Percentiles rank a stretch among this genome's conserved stretches.
Conservation (phyloP, 805 yeast genomes). For the Starmera dryadoides region DNA sequence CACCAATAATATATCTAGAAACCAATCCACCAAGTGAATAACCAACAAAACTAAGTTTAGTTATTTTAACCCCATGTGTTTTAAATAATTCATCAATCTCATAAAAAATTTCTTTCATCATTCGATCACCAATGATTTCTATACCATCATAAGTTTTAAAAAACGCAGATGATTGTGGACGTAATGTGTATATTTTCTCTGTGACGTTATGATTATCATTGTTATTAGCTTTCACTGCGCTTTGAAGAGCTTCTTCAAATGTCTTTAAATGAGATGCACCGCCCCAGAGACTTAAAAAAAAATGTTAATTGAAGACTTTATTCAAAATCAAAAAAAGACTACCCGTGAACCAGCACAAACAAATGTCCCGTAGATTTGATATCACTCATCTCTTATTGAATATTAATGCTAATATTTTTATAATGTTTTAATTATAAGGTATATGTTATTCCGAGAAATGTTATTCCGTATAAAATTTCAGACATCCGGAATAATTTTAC, state of each 20-base stretch:
- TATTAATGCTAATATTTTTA: no score
- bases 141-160: conserved; percentile 84
- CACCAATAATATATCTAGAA: conserved; percentile 74
- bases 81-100: conserved; percentile 30
- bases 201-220: no score
- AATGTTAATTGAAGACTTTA: not conserved
- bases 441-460: no score
- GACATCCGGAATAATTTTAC: no score
- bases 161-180: conserved; percentile 57
- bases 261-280: conserved; percentile 50
- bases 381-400: no score
- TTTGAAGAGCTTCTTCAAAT: conserved; percentile 34
- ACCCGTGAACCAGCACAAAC: conserved; percentile 72
- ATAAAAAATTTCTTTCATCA: conserved; percentile 54
- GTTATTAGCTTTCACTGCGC: conserved; percentile 22
- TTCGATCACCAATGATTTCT: conserved; percentile 60
- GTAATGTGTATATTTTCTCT: conserved; percentile 35
- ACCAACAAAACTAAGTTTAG: conserved; percentile 69
- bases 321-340: conserved; percentile 12
- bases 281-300: conserved; percentile 46
- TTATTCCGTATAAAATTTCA: no score
- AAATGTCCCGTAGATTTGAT: conserved; percentile 36
- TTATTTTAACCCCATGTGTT: conserved; percentile 26
- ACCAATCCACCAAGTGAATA: conserved; percentile 88
- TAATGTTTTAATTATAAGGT: no score